Evolutionary conservation across 1,139 yeast species (phyloP).

Genomic region (Pichia sp.): DNA sequence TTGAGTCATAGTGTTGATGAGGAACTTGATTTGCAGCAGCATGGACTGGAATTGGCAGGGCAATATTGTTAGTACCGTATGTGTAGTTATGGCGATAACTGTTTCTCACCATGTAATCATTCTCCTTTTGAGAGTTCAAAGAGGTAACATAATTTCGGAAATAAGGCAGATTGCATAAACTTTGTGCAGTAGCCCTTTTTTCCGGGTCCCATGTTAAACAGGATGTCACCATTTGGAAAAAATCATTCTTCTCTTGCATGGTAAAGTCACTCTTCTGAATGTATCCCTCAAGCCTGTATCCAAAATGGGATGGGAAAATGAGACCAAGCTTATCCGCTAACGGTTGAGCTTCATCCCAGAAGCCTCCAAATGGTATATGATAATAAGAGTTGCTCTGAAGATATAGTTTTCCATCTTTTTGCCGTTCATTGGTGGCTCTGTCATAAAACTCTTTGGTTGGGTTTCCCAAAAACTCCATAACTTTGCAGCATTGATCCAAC

Average conservation of each 20-base stretch:
- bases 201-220: conserved; percentile 66
- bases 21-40: background rate
- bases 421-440: no score
- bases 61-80: no score
- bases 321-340: conserved; percentile 49
- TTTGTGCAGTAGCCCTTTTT: conserved; percentile 41
- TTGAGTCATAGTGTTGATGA: no score
- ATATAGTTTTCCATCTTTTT: no score
- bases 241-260: conserved; percentile 25
- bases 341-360: conserved; percentile 53
- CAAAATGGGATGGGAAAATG: conserved; percentile 38
- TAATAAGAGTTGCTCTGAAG: no score
- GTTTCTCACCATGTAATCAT: no score
- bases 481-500: conserved; percentile 66
- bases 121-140: conserved; percentile 11
- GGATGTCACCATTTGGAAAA: conserved; percentile 44
- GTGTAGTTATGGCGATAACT: no score
- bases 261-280: conserved; percentile 33
- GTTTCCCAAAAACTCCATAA: conserved; percentile 62
- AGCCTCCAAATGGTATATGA: conserved; percentile 52
- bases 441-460: conserved; percentile 32
- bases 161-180: conserved; percentile 43
- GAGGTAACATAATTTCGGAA: conserved; percentile 38
- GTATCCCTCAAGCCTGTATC: conserved; percentile 31
- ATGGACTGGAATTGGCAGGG: no score